phyloP scores from a whole-genome alignment of 2,329 filamentous ascomycete species.

The Byssochlamys sp. region DNA sequence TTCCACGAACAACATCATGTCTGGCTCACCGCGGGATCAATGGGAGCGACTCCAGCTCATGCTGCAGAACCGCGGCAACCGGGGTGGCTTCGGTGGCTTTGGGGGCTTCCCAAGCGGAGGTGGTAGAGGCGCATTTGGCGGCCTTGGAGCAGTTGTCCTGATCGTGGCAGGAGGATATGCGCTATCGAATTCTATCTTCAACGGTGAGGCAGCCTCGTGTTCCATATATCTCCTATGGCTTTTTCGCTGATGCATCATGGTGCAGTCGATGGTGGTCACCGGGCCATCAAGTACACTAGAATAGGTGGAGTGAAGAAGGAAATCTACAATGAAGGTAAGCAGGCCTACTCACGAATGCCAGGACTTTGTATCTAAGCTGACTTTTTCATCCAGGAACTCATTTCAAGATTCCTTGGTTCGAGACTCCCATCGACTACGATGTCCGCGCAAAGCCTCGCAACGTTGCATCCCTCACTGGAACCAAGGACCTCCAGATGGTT shows the following conservation, averaged over 20 bases:
- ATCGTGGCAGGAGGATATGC: constrained; percentile 38
- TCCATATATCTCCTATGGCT: not conserved
- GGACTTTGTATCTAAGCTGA: not conserved
- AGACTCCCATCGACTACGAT: constrained; percentile 93
- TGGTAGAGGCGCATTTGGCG: constrained; percentile 42
- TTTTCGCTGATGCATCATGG: constrained; percentile 2
- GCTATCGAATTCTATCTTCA: constrained; percentile 54
- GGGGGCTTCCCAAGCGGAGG: constrained; percentile 45
- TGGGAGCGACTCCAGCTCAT: constrained; percentile 57
- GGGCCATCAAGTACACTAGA: constrained; percentile 96
- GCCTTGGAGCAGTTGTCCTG: constrained; percentile 45
- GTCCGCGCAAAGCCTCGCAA: constrained; percentile 95
- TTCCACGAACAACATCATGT: constrained; percentile 27
- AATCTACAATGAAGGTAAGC: constrained; percentile 82
- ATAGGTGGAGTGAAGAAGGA: constrained; percentile 88
- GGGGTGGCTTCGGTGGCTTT: constrained; percentile 39
- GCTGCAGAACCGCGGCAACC: constrained; percentile 43
- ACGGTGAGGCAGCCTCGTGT: constrained; percentile 41
- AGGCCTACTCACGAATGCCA: not conserved
- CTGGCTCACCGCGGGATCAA: constrained; percentile 54
- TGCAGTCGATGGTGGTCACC: constrained; percentile 88
- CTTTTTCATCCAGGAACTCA: constrained; percentile 62
- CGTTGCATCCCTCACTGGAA: constrained; percentile 91
- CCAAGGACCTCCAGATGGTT: constrained; percentile 99
- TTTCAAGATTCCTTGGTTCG: constrained; percentile 89